Percentiles rank a stretch among this genome's conserved stretches.
Evolutionary conservation across 495 filamentous ascomycete species (phyloP).

Genomic region (Aspergillus avenaceus): DNA sequence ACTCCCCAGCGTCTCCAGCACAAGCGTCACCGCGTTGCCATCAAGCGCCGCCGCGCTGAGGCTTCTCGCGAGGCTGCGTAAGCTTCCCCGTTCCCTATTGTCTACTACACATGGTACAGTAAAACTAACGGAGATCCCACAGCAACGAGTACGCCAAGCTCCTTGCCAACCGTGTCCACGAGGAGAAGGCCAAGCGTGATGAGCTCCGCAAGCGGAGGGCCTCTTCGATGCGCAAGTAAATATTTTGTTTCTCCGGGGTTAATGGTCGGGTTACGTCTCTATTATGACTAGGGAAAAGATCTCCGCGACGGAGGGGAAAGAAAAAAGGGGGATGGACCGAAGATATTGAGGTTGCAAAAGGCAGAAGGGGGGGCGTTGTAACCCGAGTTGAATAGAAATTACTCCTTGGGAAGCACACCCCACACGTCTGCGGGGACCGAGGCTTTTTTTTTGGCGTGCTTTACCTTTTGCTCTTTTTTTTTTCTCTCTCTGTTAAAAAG

Average conservation of each 20-base stretch:
- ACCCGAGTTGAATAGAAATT: constrained; percentile 7
- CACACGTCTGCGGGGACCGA: constrained; percentile 4
- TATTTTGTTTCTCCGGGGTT: constrained; percentile 34
- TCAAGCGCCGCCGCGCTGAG: constrained; percentile 96
- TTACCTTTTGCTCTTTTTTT: not conserved
- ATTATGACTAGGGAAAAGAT: constrained; percentile 26
- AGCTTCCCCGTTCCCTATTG: constrained; percentile 32
- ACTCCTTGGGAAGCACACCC: constrained; percentile 1
- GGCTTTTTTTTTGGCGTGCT: constrained; percentile 1
- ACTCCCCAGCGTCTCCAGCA: constrained; percentile 99
- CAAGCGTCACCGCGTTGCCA: constrained; percentile 94
- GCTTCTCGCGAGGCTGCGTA: constrained; percentile 98
- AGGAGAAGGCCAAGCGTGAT: constrained; percentile 86
- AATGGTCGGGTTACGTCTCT: constrained; percentile 36
- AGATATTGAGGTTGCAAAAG: constrained; percentile 9
- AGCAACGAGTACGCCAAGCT: constrained; percentile 87
- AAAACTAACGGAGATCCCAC: constrained; percentile 29
- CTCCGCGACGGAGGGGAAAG: constrained; percentile 20
- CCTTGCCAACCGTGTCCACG: constrained; percentile 89
- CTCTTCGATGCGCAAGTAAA: constrained; percentile 92
- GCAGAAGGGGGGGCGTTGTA: constrained; percentile 2
- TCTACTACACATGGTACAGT: constrained; percentile 4
- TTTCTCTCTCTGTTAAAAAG: not conserved
- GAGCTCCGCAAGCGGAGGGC: constrained; percentile 93
- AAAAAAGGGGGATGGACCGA: too few species aligned